These are phyloP conservation scores for Brassica nigra DNA, from an alignment of 345 rosid species.

Conservation along the genomic window DNA sequence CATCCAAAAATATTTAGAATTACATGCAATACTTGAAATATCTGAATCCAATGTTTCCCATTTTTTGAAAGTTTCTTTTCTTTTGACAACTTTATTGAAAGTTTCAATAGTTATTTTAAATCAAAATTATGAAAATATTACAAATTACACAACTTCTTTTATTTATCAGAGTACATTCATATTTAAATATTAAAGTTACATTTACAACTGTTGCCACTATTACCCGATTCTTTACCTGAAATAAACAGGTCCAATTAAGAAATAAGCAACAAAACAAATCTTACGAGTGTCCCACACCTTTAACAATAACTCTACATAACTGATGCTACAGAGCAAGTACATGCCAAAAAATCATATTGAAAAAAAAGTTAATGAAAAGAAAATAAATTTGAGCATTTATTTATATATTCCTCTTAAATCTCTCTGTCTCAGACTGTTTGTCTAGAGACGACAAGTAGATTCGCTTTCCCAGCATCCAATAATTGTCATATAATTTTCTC, in stretches of 20 bases:
- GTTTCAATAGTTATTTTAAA: background rate
- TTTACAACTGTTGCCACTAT: background rate
- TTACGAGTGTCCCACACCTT: constrained; percentile 16
- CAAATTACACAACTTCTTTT: background rate
- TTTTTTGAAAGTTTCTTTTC: too few species aligned
- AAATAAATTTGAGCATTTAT: constrained; percentile 25
- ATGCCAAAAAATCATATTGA: constrained; percentile 13
- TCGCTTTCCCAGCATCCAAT: constrained; percentile 41
- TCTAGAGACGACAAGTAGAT: constrained; percentile 42
- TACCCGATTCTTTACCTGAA: background rate
- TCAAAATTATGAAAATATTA: background rate
- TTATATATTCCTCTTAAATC: constrained; percentile 34
- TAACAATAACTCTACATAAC: constrained; percentile 20
- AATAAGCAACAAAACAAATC: constrained; percentile 10
- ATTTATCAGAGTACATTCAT: background rate
- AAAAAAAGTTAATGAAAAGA: background rate
- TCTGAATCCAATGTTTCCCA: background rate
- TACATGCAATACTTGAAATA: background rate
- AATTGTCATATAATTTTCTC: constrained; percentile 39
- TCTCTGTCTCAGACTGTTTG: constrained; percentile 41
- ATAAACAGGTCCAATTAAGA: background rate
- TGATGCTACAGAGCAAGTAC: constrained; percentile 33
- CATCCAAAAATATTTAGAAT: background rate
- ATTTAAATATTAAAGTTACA: background rate
- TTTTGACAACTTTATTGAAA: background rate